Percentiles rank a stretch among this genome's conserved stretches.
These are phyloP conservation scores for Xylaria hypoxylon DNA, from an alignment of 2,329 filamentous ascomycete genomes.

Conservation along the genomic window DNA sequence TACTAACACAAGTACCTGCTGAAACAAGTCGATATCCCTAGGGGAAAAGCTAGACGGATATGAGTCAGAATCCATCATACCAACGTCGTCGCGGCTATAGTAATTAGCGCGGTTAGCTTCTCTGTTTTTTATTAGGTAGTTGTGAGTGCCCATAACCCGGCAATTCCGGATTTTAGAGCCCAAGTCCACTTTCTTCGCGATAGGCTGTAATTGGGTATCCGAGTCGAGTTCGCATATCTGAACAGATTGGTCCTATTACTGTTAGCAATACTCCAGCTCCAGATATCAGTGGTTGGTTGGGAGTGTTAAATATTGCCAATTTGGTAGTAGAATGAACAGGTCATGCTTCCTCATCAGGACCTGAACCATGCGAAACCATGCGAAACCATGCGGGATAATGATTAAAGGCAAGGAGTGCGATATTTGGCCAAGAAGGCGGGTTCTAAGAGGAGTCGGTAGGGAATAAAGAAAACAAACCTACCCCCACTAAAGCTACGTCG, in stretches of 20 bases:
- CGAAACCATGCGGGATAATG: neutral
- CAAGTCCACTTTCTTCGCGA: slow-evolving; percentile 85
- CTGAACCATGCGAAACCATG: neutral
- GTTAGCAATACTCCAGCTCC: slow-evolving; percentile 17
- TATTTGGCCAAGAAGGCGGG: neutral
- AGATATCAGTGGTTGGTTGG: neutral
- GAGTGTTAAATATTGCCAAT: neutral
- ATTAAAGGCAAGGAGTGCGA: neutral
- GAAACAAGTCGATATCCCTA: slow-evolving; percentile 60
- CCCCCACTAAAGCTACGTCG: slow-evolving; percentile 88
- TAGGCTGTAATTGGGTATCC: slow-evolving; percentile 77
- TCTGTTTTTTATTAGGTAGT: slow-evolving; percentile 51
- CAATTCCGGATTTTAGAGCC: slow-evolving; percentile 82
- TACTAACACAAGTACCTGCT: slow-evolving; percentile 83
- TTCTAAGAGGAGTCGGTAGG: neutral
- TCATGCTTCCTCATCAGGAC: neutral
- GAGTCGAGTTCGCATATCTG: slow-evolving; percentile 80
- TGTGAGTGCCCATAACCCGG: slow-evolving; percentile 74
- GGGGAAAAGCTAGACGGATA: slow-evolving; percentile 33
- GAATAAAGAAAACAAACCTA: slow-evolving; percentile 58
- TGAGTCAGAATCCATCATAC: slow-evolving; percentile 51
- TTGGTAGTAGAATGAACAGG: neutral
- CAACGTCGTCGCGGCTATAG: slow-evolving; percentile 51
- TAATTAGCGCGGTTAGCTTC: slow-evolving; percentile 30
- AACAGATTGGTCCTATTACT: slow-evolving; percentile 75